Evolutionary conservation across 495 filamentous ascomycete species (phyloP).

Genomic region (Lophiotrema nucula): DNA sequence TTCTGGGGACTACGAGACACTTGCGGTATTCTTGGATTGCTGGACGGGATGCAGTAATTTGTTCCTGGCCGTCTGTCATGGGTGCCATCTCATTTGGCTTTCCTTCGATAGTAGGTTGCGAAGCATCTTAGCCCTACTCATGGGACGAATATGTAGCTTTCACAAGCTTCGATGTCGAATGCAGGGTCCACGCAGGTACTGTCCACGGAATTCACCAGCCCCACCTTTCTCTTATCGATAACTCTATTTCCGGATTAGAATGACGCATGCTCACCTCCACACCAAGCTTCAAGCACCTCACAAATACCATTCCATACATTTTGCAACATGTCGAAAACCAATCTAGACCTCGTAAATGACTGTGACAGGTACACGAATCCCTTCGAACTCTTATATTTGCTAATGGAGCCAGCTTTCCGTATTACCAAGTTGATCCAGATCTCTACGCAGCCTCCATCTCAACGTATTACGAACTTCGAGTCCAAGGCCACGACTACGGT

Average conservation of each 20-base stretch:
- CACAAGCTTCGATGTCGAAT: no score
- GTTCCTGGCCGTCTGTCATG: neutral
- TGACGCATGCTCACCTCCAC: no score
- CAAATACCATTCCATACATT: neutral
- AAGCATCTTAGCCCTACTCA: no score
- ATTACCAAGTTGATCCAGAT: conserved; percentile 39
- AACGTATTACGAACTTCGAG: conserved; percentile 41
- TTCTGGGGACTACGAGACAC: conserved; percentile 6
- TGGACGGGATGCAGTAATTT: neutral
- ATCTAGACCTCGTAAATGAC: conserved; percentile 44
- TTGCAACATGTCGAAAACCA: conserved; percentile 28
- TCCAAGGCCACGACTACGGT: conserved; percentile 37
- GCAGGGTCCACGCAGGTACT: no score
- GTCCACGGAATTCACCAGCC: no score
- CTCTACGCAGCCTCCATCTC: conserved; percentile 39
- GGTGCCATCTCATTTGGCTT: no score
- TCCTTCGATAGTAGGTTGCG: no score
- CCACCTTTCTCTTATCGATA: conserved; percentile 14
- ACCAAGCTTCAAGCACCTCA: neutral
- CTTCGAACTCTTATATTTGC: neutral
- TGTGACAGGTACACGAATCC: conserved; percentile 37
- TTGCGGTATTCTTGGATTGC: neutral
- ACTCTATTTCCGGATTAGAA: neutral
- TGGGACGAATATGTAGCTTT: no score
- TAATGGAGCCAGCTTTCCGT: conserved; percentile 37